phyloP scores from a whole-genome alignment of 129 eudicot genomes.

The Chrysanthemum seticuspe region DNA sequence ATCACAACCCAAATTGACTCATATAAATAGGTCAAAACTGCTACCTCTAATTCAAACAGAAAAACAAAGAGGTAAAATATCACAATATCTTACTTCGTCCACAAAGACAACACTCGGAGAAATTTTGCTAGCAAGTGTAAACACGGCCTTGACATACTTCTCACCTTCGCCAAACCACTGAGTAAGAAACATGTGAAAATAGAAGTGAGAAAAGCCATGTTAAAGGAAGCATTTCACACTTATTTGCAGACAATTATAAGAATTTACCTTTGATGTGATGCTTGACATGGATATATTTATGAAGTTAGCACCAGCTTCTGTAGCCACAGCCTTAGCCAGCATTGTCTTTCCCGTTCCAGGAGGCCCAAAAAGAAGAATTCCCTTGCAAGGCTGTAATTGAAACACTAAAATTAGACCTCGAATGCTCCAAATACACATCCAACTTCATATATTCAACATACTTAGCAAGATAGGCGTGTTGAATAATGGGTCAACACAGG shows the following conservation, averaged over 20 bases:
- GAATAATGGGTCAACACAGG: too few relatives aligned
- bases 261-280: slow-evolving; percentile 79
- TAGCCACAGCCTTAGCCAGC: slow-evolving; percentile 99
- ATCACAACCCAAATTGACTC: background rate
- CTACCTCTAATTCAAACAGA: background rate
- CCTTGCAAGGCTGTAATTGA: slow-evolving; percentile 83
- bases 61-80: background rate
- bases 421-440: background rate
- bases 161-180: slow-evolving; percentile 99
- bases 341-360: slow-evolving; percentile 99
- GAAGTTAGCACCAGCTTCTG: slow-evolving; percentile 99
- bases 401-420: slow-evolving; percentile 22
- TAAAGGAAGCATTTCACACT: slow-evolving; percentile 4
- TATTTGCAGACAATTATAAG: background rate
- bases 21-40: background rate
- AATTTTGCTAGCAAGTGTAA: slow-evolving; percentile 91
- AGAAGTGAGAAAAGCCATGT: slow-evolving; percentile 17
- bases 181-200: slow-evolving; percentile 19
- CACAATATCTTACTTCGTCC: slow-evolving; percentile 67
- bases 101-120: slow-evolving; percentile 95
- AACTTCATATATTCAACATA: too few relatives aligned
- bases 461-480: too few relatives aligned
- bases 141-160: slow-evolving; percentile 93
- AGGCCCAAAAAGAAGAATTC: slow-evolving; percentile 92
- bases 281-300: slow-evolving; percentile 97